These are phyloP conservation scores for Bimuria novae-zelandiae DNA, from an alignment of 2,329 filamentous ascomycete species.

Conservation along the genomic window DNA sequence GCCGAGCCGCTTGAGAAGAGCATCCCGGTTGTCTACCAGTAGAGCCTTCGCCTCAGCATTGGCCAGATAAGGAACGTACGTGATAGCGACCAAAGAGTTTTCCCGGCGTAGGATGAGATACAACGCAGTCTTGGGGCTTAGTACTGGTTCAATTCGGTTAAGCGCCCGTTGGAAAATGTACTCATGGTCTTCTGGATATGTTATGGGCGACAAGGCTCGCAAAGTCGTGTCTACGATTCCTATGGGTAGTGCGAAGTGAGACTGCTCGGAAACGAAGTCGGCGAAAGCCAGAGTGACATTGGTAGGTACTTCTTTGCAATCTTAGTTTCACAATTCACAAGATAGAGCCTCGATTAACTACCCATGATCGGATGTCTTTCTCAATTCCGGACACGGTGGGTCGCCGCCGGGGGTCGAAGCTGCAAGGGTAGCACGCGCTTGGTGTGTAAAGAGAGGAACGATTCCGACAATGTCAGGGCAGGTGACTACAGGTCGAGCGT, in stretches of 20 bases:
- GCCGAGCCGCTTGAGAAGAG: conserved; percentile 20
- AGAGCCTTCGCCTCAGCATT: conserved; percentile 7
- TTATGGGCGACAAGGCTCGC: conserved; percentile 5
- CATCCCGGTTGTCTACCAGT: conserved; percentile 19
- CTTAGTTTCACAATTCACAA: background rate
- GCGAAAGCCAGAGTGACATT: conserved; percentile 13
- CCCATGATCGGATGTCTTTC: background rate
- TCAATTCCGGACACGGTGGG: background rate
- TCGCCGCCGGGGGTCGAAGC: background rate
- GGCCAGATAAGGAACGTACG: conserved; percentile 30
- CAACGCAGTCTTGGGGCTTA: conserved; percentile 19
- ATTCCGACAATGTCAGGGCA: too few relatives aligned
- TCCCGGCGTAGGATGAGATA: conserved; percentile 28
- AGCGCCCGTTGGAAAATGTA: conserved; percentile 20
- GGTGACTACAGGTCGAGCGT: background rate
- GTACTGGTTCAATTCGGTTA: conserved; percentile 21
- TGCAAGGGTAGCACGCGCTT: too few relatives aligned
- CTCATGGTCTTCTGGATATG: background rate
- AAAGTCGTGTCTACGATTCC: conserved; percentile 4
- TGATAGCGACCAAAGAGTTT: conserved; percentile 21
- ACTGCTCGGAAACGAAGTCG: conserved; percentile 13
- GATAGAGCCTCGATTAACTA: background rate
- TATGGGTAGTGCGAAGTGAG: conserved; percentile 18
- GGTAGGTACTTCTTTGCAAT: conserved; percentile 2
- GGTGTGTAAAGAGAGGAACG: too few relatives aligned